A percentile compares a stretch with the other conserved stretches of the same genome.
Evolutionary conservation across 768 basidiomycete genomes (phyloP).

Genomic region (Pholiota conissans): DNA sequence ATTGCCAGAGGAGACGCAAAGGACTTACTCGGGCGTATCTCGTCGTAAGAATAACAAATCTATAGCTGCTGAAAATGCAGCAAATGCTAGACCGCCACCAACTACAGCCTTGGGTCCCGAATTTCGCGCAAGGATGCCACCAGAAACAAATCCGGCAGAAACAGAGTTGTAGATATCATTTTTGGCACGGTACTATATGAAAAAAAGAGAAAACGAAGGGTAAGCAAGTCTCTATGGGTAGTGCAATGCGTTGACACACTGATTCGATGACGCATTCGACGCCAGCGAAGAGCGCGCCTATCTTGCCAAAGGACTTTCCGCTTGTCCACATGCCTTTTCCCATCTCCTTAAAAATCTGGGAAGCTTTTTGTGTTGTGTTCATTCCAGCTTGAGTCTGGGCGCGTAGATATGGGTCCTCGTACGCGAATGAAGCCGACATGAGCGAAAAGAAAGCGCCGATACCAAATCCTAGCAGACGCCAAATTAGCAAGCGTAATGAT

Average conservation of each 20-base stretch:
- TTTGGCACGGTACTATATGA: conserved; percentile 84
- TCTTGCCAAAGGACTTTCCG: conserved; percentile 92
- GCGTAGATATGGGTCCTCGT: conserved; percentile 88
- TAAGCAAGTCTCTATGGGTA: not conserved
- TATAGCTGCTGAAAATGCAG: conserved; percentile 90
- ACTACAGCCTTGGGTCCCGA: conserved; percentile 84
- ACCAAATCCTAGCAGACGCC: conserved; percentile 64
- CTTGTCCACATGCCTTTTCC: conserved; percentile 87
- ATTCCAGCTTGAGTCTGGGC: conserved; percentile 55
- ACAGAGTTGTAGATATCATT: conserved; percentile 94
- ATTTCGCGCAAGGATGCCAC: conserved; percentile 84
- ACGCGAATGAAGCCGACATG: conserved; percentile 94
- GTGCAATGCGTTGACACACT: conserved; percentile 47
- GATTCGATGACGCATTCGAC: conserved; percentile 95
- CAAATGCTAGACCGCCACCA: conserved; percentile 90
- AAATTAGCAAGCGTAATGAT: not conserved
- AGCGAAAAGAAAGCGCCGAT: conserved; percentile 95
- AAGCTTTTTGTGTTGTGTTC: conserved; percentile 75
- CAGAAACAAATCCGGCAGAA: conserved; percentile 84
- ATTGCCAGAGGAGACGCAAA: not conserved
- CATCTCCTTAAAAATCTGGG: conserved; percentile 90
- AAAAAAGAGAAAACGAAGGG: not conserved
- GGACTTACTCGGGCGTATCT: conserved; percentile 66
- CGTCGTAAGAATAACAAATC: conserved; percentile 76
- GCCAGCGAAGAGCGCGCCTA: conserved; percentile 92